Evolutionary conservation across 2,329 filamentous ascomycete species (phyloP).

Genomic region (Alternaria infectoria): DNA sequence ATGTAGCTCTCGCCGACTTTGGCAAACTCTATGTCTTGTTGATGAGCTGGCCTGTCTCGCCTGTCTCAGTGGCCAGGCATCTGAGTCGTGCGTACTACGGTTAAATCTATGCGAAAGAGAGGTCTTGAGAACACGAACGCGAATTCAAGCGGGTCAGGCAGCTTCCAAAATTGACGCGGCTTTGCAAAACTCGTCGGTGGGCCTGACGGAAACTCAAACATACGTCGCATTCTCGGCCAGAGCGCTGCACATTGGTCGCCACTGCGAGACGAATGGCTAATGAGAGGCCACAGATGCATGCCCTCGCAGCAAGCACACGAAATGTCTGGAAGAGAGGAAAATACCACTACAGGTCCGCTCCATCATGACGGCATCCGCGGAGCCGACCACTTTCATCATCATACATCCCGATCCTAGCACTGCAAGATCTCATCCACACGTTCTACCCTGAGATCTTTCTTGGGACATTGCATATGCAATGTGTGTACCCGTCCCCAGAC

Average conservation of each 20-base stretch:
- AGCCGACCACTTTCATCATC: not conserved
- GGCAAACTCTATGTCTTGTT: not conserved
- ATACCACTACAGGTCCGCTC: not conserved
- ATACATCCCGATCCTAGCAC: slow-evolving; percentile 5
- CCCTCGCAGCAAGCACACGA: not conserved
- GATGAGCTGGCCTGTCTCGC: not conserved
- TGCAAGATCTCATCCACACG: slow-evolving; percentile 2
- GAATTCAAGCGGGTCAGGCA: slow-evolving; percentile 4
- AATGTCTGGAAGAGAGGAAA: not conserved
- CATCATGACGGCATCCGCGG: not conserved
- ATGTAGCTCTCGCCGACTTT: not conserved
- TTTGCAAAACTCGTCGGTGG: slow-evolving; percentile 1
- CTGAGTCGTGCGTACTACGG: slow-evolving; percentile 6
- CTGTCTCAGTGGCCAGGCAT: not conserved
- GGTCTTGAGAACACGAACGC: slow-evolving; percentile 7
- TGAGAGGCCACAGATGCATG: not conserved
- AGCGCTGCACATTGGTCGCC: not conserved
- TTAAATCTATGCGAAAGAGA: slow-evolving; percentile 10
- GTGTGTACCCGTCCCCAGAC: slow-evolving; percentile 16
- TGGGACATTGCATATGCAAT: slow-evolving; percentile 19
- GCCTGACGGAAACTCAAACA: not conserved
- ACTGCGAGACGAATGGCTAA: not conserved
- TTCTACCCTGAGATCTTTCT: slow-evolving; percentile 13
- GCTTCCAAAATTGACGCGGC: not conserved
- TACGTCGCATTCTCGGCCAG: not conserved